Conservation (phyloP, 1,139 yeast species). For the Yarrowia galli region DNA sequence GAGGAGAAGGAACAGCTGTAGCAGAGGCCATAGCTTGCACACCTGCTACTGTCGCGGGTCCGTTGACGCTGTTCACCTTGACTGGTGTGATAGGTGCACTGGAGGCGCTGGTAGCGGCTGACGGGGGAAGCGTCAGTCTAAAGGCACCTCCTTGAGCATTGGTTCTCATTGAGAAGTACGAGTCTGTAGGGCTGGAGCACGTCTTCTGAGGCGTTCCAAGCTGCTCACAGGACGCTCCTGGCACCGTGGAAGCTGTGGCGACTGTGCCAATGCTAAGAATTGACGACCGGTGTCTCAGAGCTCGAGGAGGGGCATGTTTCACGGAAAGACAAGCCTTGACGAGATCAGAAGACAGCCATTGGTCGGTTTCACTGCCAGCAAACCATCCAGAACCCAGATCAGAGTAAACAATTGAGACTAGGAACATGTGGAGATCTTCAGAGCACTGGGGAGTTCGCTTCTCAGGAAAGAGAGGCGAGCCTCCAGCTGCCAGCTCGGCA, state of each 20-base stretch:
- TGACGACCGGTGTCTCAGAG: conserved; percentile 21
- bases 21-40: background rate
- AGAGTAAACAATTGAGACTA: conserved; percentile 47
- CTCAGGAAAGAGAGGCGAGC: conserved; percentile 24
- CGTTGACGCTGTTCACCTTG: background rate
- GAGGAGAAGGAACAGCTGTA: background rate
- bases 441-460: conserved; percentile 5
- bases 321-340: conserved; percentile 41
- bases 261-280: conserved; percentile 27
- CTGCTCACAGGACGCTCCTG: conserved; percentile 6
- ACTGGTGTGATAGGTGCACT: conserved; percentile 32
- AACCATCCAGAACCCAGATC: conserved; percentile 48
- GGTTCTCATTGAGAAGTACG: conserved; percentile 25
- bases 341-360: conserved; percentile 46
- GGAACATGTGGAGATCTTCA: conserved; percentile 47
- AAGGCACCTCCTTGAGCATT: conserved; percentile 21
- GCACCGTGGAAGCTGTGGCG: conserved; percentile 2
- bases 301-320: conserved; percentile 17
- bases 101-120: conserved; percentile 27
- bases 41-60: background rate
- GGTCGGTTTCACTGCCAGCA: conserved; percentile 50
- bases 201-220: conserved; percentile 19
- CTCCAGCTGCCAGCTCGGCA: conserved; percentile 26
- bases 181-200: conserved; percentile 28
- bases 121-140: conserved; percentile 24